Evolutionary conservation across 306 rosid genomes (phyloP), one percentile per base, ranked within the genome.

Genomic region (Trichosanthes truncata): DNA sequence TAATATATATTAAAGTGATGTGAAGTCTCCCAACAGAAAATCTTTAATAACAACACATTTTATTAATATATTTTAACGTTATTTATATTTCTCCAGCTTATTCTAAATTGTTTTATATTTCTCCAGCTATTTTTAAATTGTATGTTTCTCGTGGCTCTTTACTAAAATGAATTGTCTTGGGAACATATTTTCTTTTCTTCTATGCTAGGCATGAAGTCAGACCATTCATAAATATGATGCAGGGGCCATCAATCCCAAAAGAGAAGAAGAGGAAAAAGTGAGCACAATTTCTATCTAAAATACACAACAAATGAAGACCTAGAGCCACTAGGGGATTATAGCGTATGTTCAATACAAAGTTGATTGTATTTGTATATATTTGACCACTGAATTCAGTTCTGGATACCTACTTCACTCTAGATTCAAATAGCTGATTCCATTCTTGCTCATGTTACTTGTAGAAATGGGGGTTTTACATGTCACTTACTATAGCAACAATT

Each of bases 401-500:
- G 55, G 31, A 43, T 3, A 43, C 23, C 76, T 71, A 71, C n/a
- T 69, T 49, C 49, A 71, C 11, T 20, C 52, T 15, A 36, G n/a
- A 76, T 76, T 53, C 43, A 23, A 55, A 33, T 76, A 20, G 21
- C 55, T 18, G 18, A 41, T 43, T 71, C 49, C 33, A 40, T 4
- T 45, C n/a, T 71, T 25, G 29, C 74, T 20, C 49, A 38, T 43
- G 4, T 25, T 71, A 43, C 20, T 71, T 46, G 29, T 9, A 73
- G 23, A 25, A 51, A 53, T 36, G 45, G 4, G 46, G 67, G 51
- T 55, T 18, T 65, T 20, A 26, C 55, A 60, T 72, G 81, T 61
- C 38, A 89, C 97, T 91, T 86, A 92, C 98, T 76, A 89, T 69
- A 74, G 97, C 97, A 78, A 89, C 92, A 83, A 95, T 95, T 82